Evolutionary conservation across 441 rosid genomes (phyloP).

Genomic region (Gossypium laxum): DNA sequence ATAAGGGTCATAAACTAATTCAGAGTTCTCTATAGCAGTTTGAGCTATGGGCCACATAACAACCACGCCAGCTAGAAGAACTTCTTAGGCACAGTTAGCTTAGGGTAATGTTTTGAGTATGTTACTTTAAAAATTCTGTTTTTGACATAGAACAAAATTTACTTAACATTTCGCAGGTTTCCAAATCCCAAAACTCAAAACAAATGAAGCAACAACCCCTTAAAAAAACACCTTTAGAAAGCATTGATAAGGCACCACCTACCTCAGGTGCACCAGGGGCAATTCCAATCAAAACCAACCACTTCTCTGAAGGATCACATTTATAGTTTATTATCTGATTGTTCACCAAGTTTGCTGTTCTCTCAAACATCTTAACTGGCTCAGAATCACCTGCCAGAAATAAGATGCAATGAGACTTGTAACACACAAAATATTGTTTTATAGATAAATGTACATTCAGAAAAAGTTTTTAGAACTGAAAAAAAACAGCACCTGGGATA

Average conservation of each 20-base stretch:
- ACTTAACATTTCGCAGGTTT: neutral
- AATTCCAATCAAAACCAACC: constrained; percentile 96
- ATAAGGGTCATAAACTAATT: neutral
- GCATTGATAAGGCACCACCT: constrained; percentile 5
- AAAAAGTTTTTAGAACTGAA: neutral
- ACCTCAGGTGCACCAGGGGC: constrained; percentile 99
- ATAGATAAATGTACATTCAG: neutral
- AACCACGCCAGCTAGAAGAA: constrained; percentile 1
- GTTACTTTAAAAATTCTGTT: neutral
- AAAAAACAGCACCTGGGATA: neutral
- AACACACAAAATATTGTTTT: neutral
- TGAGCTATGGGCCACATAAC: neutral
- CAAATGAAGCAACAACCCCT: neutral
- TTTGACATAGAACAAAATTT: neutral
- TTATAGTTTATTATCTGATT: constrained; percentile 93
- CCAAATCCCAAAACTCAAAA: neutral
- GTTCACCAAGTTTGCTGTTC: constrained; percentile 85
- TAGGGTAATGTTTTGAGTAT: neutral
- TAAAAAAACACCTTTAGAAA: neutral
- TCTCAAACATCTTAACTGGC: constrained; percentile 92
- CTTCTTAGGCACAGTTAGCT: neutral
- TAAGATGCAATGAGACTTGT: neutral
- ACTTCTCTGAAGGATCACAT: constrained; percentile 90
- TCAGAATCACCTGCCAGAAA: constrained; percentile 71
- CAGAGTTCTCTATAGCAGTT: neutral